phyloP scores from a whole-genome alignment of 192 early-diverging fungal genomes.

The Podila minutissima region DNA sequence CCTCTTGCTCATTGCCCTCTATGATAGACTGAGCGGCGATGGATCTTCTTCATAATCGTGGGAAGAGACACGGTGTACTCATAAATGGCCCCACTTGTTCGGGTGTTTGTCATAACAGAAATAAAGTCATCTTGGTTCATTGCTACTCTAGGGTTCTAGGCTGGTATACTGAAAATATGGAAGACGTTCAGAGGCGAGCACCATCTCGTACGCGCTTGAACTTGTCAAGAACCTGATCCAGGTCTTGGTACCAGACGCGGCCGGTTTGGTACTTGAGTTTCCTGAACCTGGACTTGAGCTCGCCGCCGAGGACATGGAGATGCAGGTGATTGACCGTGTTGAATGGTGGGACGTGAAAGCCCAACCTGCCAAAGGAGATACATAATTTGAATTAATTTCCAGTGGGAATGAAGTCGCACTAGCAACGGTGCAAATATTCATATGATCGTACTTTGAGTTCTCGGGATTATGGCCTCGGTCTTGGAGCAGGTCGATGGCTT shows the following conservation, averaged over 20 bases:
- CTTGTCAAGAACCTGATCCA: slow-evolving; percentile 27
- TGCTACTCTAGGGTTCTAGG: no score
- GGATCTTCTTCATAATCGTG: no score
- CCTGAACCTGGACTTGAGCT: slow-evolving; percentile 54
- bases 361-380: slow-evolving; percentile 49
- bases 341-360: slow-evolving; percentile 82
- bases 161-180: neutral
- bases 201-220: slow-evolving; percentile 14
- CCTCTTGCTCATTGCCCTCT: slow-evolving; percentile 5
- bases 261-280: slow-evolving; percentile 46
- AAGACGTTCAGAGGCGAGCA: slow-evolving; percentile 26
- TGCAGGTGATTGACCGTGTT: slow-evolving; percentile 77
- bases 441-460: slow-evolving; percentile 20
- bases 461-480: slow-evolving; percentile 28
- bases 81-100: neutral
- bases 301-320: slow-evolving; percentile 72
- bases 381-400: neutral
- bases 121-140: no score
- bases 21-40: neutral
- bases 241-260: slow-evolving; percentile 42
- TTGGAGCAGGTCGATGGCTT: slow-evolving; percentile 21
- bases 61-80: no score
- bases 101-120: no score
- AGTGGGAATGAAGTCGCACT: neutral
- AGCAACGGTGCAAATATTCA: neutral